Conservation (phyloP, 305 asterid species). For the Monarda citriodora region DNA sequence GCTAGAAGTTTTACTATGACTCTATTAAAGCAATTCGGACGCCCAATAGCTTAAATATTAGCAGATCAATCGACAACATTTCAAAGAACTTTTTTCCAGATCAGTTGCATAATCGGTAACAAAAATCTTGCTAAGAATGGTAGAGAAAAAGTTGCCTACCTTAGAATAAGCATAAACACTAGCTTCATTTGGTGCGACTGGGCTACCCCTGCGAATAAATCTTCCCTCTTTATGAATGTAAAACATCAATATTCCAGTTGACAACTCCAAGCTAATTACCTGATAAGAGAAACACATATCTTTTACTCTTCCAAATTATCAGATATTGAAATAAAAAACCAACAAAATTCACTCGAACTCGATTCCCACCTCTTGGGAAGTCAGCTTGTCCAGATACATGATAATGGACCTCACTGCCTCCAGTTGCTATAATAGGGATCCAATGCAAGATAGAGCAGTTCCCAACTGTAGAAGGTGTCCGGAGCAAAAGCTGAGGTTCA, state of each 20-base stretch:
- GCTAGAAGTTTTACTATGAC: background rate
- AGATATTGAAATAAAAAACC: background rate
- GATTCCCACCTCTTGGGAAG: slow-evolving; percentile 84
- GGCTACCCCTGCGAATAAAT: slow-evolving; percentile 95
- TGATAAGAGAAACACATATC: slow-evolving; percentile 23
- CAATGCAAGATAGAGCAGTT: no score
- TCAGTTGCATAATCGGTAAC: background rate
- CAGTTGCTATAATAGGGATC: no score
- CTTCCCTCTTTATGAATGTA: slow-evolving; percentile 87
- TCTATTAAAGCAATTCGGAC: background rate
- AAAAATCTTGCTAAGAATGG: background rate
- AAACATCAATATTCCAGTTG: slow-evolving; percentile 97
- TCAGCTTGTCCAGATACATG: slow-evolving; percentile 94
- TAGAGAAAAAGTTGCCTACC: slow-evolving; percentile 39
- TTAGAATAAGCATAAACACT: slow-evolving; percentile 96
- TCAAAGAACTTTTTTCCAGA: background rate
- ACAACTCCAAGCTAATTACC: slow-evolving; percentile 96
- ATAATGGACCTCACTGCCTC: slow-evolving; percentile 98
- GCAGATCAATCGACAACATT: background rate
- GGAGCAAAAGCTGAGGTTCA: no score
- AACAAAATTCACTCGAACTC: slow-evolving; percentile 7
- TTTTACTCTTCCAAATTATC: background rate
- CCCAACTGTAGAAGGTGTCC: no score
- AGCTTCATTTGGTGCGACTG: slow-evolving; percentile 84
- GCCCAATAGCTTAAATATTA: background rate